Evolutionary conservation across 352 stramenopile genomes (phyloP), one percentile per base, ranked within the genome.

Genomic region (Globisporangium megalacanthum): DNA sequence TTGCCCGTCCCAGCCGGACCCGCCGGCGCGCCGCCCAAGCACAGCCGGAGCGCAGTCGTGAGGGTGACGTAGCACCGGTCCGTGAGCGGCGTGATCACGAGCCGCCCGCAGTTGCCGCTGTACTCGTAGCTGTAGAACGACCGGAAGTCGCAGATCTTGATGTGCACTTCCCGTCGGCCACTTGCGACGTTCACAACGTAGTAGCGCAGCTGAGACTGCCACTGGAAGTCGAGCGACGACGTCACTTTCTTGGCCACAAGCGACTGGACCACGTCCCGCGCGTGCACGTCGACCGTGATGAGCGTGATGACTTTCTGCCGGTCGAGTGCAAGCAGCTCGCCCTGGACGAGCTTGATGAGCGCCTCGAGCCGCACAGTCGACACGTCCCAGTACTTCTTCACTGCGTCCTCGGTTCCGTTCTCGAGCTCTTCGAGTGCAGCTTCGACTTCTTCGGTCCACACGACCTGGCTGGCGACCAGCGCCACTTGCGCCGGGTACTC

Each of bases 271-370:
- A 98, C 91, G 61, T 98, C 95, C n/a, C 95, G 86, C 35, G 90
- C 94, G 59, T 98, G 95, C 0, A 98, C 95, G 56, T 98, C 95
- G 47, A 98, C 92, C n/a, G 94, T 98, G 62, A 98, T 98, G 20
- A 98, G 72, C n/a, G 92, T 97, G 64, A 98, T 98, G 42, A 98
- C 95, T 66, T 98, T 98, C 36, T 89, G 88, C 1, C 95, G 86
- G 48, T 90, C 76, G 2, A 94, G 56, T 0, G 53, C 56, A 4
- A 62, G 66, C 10, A 94, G 57, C 2, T 83, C 70, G 31, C 94
- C 93, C 39, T 98, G 79, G 8, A 98, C 95, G 6, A 98, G 75
- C 58, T 95, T 88, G 51, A 98, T 98, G 6, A 98, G 77, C 56
- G 92, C 83, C 54, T 94, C 91, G 7, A 98, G 66, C 0, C 93